phyloP scores from a whole-genome alignment of 495 filamentous ascomycete species.

The Penicillium macrosclerotiorum region DNA sequence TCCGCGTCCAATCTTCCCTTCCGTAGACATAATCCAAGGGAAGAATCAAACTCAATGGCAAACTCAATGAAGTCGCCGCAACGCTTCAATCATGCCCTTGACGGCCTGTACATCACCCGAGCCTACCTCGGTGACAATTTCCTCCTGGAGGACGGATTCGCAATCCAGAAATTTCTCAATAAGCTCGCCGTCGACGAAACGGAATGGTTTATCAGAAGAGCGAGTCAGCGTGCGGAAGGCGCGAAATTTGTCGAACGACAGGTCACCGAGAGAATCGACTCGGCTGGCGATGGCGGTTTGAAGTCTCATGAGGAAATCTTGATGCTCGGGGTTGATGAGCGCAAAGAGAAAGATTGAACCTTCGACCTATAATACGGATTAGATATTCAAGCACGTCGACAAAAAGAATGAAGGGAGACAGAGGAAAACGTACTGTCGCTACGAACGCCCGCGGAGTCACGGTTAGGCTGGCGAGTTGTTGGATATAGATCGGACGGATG shows the following conservation, averaged over 20 bases:
- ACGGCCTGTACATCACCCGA: conserved; percentile 65
- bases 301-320: conserved; percentile 79
- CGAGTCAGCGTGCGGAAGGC: conserved; percentile 71
- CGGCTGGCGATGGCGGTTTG: conserved; percentile 67
- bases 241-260: conserved; percentile 75
- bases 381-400: not conserved
- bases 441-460: conserved; percentile 83
- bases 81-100: conserved; percentile 67
- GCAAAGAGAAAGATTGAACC: conserved; percentile 90
- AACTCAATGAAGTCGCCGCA: conserved; percentile 65
- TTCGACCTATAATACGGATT: conserved; percentile 59
- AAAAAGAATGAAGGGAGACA: not conserved
- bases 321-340: conserved; percentile 62
- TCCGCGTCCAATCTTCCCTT: too few species aligned
- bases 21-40: too few species aligned
- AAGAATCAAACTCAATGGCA: not conserved
- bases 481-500: conserved; percentile 59
- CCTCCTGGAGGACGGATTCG: conserved; percentile 58
- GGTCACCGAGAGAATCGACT: conserved; percentile 63
- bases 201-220: conserved; percentile 70
- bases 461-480: conserved; percentile 60
- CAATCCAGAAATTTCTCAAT: conserved; percentile 81
- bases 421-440: conserved; percentile 67
- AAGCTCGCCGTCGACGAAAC: conserved; percentile 92
- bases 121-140: conserved; percentile 58